Evolutionary conservation across 2,329 filamentous ascomycete genomes (phyloP).

Genomic region (Apiospora koreana): DNA sequence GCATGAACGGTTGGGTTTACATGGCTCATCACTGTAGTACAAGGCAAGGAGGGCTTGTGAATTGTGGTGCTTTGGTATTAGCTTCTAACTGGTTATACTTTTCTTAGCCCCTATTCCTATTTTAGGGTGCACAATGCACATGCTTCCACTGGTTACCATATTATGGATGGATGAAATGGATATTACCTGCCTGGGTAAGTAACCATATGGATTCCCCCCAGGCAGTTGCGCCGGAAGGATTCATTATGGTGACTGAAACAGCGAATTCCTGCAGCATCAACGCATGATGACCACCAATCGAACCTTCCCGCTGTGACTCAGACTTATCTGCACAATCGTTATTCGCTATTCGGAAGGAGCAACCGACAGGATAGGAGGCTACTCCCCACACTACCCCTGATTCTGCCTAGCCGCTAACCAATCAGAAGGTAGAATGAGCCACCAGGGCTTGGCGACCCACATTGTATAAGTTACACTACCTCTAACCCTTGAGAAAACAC

Average conservation of each 20-base stretch:
- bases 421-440: neutral
- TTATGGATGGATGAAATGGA: no score
- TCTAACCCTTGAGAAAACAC: neutral
- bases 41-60: neutral
- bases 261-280: neutral
- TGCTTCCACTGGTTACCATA: neutral
- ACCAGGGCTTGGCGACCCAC: neutral
- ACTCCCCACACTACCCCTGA: neutral
- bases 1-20: conserved; percentile 18
- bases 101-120: no score
- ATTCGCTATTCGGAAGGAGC: neutral
- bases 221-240: neutral
- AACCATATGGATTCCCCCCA: neutral
- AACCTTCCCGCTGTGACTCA: neutral
- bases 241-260: neutral
- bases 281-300: neutral
- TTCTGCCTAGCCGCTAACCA: neutral
- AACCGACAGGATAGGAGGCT: neutral
- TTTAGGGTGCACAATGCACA: no score
- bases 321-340: neutral
- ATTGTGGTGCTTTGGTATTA: neutral
- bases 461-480: neutral
- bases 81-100: no score
- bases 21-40: no score
- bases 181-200: no score